phyloP scores from a whole-genome alignment of 805 yeast species.

The Candida ipomoeae region DNA sequence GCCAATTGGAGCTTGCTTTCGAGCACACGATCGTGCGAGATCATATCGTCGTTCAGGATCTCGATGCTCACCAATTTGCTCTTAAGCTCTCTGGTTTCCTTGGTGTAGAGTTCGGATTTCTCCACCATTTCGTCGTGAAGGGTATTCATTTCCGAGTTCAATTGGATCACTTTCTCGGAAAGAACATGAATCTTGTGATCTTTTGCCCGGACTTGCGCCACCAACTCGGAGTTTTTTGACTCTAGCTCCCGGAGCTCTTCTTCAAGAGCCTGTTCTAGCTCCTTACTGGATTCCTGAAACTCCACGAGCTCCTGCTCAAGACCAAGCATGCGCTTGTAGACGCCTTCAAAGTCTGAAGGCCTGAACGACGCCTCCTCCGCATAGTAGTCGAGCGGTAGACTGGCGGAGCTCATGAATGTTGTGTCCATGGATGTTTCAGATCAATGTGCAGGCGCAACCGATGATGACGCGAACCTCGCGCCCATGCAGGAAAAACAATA shows the following conservation, averaged over 20 bases:
- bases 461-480: background rate
- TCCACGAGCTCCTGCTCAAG: slow-evolving; percentile 37
- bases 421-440: slow-evolving; percentile 2
- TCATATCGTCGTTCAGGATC: slow-evolving; percentile 40
- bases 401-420: slow-evolving; percentile 1
- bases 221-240: slow-evolving; percentile 18
- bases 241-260: slow-evolving; percentile 38
- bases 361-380: background rate
- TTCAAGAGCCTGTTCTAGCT: slow-evolving; percentile 42
- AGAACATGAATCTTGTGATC: slow-evolving; percentile 20
- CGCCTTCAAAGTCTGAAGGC: slow-evolving; percentile 7
- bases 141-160: slow-evolving; percentile 20
- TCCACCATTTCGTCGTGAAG: slow-evolving; percentile 14
- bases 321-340: slow-evolving; percentile 26
- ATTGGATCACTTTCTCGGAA: slow-evolving; percentile 12
- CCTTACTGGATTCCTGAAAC: slow-evolving; percentile 42
- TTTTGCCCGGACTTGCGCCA: slow-evolving; percentile 14
- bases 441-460: slow-evolving; percentile 1
- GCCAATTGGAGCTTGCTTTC: slow-evolving; percentile 30
- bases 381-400: slow-evolving; percentile 1
- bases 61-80: slow-evolving; percentile 37
- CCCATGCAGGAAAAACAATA: background rate
- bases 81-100: slow-evolving; percentile 21
- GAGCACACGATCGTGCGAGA: slow-evolving; percentile 34
- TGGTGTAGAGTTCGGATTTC: slow-evolving; percentile 17